Percentiles rank a stretch among this genome's conserved stretches.
Evolutionary conservation across 2,329 filamentous ascomycete species (phyloP).

Genomic region (Podosphaera leucotricha): DNA sequence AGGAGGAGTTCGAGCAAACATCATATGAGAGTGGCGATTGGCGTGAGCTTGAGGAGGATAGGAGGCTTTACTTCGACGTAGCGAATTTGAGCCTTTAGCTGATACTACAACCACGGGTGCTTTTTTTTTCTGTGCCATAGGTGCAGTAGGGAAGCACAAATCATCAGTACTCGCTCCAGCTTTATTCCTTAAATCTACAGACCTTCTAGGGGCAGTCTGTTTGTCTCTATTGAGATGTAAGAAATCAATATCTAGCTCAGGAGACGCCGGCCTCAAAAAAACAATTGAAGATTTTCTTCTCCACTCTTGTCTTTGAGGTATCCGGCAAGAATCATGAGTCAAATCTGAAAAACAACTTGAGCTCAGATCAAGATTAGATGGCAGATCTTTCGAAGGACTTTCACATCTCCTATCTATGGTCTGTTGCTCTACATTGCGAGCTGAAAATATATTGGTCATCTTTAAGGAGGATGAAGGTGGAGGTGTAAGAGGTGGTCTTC

Average conservation of each 20-base stretch:
- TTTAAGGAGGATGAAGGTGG: not conserved
- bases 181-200: not conserved
- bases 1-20: not conserved
- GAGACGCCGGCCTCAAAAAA: not conserved
- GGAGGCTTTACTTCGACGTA: not conserved
- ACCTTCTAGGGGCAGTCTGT: not conserved
- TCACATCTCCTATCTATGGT: too few species aligned
- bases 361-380: not conserved
- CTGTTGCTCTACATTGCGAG: not conserved
- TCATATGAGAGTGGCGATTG: slow-evolving; percentile 1
- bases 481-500: not conserved
- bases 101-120: not conserved
- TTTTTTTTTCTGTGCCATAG: not conserved
- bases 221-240: not conserved
- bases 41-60: slow-evolving; percentile 4
- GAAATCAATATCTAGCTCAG: not conserved
- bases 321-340: not conserved
- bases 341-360: not conserved
- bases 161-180: not conserved
- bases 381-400: not conserved
- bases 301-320: slow-evolving; percentile 1
- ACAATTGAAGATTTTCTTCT: not conserved
- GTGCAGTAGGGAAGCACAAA: not conserved
- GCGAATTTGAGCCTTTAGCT: not conserved
- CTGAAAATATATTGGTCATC: not conserved